These are phyloP conservation scores for Irpex rosettiformis DNA, from an alignment of 1,284 basidiomycete species.

Conservation along the genomic window DNA sequence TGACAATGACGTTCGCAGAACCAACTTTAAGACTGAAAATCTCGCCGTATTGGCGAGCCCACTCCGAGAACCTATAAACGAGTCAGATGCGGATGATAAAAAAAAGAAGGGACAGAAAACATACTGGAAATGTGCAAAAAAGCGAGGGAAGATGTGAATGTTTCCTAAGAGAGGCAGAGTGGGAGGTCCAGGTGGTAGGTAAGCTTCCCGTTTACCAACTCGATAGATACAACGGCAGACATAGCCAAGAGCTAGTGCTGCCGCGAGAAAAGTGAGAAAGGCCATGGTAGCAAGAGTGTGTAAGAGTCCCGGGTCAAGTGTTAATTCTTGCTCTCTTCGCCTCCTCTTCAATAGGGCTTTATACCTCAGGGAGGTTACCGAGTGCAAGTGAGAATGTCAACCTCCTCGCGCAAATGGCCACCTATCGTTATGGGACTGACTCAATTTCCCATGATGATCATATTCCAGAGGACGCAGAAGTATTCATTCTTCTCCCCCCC, in stretches of 20 bases:
- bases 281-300: not conserved
- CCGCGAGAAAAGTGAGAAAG: not conserved
- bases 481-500: no score
- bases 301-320: not conserved
- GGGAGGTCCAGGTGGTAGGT: conserved; percentile 33
- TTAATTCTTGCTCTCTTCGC: not conserved
- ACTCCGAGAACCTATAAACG: conserved; percentile 22
- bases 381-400: not conserved
- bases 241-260: not conserved
- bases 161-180: conserved; percentile 32
- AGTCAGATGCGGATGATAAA: not conserved
- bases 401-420: not conserved
- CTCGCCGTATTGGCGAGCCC: conserved; percentile 26
- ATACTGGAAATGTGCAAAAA: conserved; percentile 22
- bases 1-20: not conserved
- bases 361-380: not conserved
- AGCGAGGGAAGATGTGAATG: conserved; percentile 25
- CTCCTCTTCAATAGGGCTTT: not conserved
- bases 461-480: no score
- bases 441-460: no score
- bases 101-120: conserved; percentile 10
- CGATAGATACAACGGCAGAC: not conserved
- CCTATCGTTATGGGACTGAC: not conserved
- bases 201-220: conserved; percentile 17
- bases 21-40: conserved; percentile 28